A percentile compares a stretch with the other conserved stretches of the same genome.
Evolutionary conservation across 345 rosid genomes (phyloP).

Genomic region (Melastoma malabathricum): DNA sequence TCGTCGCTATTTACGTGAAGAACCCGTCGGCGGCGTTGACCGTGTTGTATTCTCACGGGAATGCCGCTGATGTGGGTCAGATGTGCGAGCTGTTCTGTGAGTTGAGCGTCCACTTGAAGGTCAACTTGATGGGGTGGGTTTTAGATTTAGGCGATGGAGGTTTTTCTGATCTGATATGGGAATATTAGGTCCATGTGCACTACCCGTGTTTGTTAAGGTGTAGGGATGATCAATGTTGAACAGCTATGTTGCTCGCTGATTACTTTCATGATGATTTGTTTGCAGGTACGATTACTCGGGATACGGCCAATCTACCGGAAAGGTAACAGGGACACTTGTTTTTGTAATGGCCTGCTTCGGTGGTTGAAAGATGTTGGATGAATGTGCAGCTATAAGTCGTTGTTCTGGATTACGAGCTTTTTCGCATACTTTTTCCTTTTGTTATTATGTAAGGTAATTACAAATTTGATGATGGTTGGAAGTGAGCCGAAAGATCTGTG

Average conservation of each 20-base stretch:
- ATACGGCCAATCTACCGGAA: slow-evolving; percentile 61
- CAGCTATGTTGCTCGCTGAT: too few relatives aligned
- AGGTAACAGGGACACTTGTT: slow-evolving; percentile 11
- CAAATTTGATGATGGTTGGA: background rate
- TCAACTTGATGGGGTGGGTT: slow-evolving; percentile 80
- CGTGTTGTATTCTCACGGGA: slow-evolving; percentile 76
- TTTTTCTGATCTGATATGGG: background rate
- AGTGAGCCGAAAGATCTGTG: slow-evolving; percentile 3
- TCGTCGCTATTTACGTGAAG: slow-evolving; percentile 67
- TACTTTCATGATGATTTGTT: background rate
- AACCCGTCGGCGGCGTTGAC: slow-evolving; percentile 73
- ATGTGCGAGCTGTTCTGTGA: slow-evolving; percentile 69
- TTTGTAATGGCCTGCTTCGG: background rate
- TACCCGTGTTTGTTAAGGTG: background rate
- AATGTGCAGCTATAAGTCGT: too few relatives aligned
- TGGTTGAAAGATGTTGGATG: background rate
- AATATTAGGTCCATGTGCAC: background rate
- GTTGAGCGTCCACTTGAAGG: slow-evolving; percentile 66
- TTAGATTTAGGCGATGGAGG: background rate
- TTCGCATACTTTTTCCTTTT: background rate
- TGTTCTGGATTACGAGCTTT: too few relatives aligned
- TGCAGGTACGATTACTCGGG: slow-evolving; percentile 91
- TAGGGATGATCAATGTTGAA: too few relatives aligned
- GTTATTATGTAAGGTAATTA: background rate
- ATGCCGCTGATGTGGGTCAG: slow-evolving; percentile 97